These are phyloP conservation scores for Venturia effusa DNA, from an alignment of 2,329 filamentous ascomycete species.

Conservation along the genomic window DNA sequence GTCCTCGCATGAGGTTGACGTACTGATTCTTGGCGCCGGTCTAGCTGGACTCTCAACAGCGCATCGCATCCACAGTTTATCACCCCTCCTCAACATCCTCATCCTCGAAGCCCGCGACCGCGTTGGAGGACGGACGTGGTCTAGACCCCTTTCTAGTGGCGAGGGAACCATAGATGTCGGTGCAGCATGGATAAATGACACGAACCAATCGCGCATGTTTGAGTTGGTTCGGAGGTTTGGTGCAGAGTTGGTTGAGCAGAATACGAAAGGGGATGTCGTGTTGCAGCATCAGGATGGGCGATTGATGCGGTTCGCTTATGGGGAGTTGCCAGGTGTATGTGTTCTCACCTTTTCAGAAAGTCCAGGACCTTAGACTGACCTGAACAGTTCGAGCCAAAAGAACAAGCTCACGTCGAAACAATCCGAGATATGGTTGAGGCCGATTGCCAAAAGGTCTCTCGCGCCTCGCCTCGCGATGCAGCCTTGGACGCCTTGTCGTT, in stretches of 20 bases:
- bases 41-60: background rate
- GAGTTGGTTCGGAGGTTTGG: conserved; percentile 31
- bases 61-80: background rate
- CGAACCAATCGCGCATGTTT: conserved; percentile 37
- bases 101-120: conserved; percentile 41
- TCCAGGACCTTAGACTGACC: background rate
- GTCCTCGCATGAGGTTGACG: background rate
- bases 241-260: conserved; percentile 38
- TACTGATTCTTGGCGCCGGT: background rate
- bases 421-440: conserved; percentile 29
- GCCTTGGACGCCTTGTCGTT: conserved; percentile 29
- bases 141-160: conserved; percentile 21
- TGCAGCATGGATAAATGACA: conserved; percentile 51
- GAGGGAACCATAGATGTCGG: conserved; percentile 39
- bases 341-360: background rate
- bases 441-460: conserved; percentile 26
- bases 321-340: conserved; percentile 16
- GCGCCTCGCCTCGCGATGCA: conserved; percentile 1
- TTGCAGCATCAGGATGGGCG: conserved; percentile 26
- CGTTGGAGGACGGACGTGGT: conserved; percentile 43
- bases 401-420: conserved; percentile 19
- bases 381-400: background rate
- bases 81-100: conserved; percentile 21
- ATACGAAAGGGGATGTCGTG: conserved; percentile 33
- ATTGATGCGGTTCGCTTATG: conserved; percentile 9